phyloP scores from a whole-genome alignment of 2,329 filamentous ascomycete species.

The Penicillium brevicompactum region DNA sequence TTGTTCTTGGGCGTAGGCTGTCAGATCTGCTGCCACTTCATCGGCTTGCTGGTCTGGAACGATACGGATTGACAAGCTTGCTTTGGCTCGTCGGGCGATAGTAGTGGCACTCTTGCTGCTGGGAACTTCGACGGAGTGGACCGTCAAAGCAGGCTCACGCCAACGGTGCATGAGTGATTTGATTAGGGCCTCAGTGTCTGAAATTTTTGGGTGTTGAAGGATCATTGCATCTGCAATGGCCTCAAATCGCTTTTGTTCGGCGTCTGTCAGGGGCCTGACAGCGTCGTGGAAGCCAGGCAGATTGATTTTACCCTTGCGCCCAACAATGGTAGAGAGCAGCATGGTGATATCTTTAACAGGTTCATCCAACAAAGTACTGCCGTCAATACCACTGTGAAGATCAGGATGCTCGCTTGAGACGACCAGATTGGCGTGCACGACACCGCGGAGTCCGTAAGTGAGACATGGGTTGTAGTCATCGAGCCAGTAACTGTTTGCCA shows the following conservation, averaged over 20 bases:
- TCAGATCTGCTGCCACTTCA: slow-evolving; percentile 69
- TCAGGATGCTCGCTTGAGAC: slow-evolving; percentile 86
- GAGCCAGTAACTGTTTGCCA: slow-evolving; percentile 98
- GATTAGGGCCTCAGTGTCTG: slow-evolving; percentile 70
- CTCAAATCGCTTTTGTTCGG: slow-evolving; percentile 79
- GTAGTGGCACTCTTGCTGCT: slow-evolving; percentile 80
- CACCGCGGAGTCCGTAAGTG: slow-evolving; percentile 90
- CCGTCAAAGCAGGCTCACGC: slow-evolving; percentile 91
- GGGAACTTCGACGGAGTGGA: slow-evolving; percentile 83
- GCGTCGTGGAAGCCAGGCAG: slow-evolving; percentile 88
- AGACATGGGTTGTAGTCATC: slow-evolving; percentile 94
- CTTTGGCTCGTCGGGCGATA: slow-evolving; percentile 85
- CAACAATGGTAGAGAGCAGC: slow-evolving; percentile 79
- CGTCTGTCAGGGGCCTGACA: slow-evolving; percentile 71
- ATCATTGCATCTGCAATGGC: slow-evolving; percentile 80
- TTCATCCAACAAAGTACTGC: slow-evolving; percentile 85
- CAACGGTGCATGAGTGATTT: slow-evolving; percentile 87
- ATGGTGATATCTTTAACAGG: slow-evolving; percentile 88
- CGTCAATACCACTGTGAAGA: slow-evolving; percentile 94
- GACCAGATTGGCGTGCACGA: slow-evolving; percentile 88
- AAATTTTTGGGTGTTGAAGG: slow-evolving; percentile 67
- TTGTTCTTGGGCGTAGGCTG: slow-evolving; percentile 66
- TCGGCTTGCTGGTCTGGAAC: slow-evolving; percentile 91
- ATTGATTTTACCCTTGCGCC: slow-evolving; percentile 75
- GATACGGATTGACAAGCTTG: slow-evolving; percentile 84